Conservation (phyloP, 768 basidiomycete species). For the Lentinula edodes region DNA sequence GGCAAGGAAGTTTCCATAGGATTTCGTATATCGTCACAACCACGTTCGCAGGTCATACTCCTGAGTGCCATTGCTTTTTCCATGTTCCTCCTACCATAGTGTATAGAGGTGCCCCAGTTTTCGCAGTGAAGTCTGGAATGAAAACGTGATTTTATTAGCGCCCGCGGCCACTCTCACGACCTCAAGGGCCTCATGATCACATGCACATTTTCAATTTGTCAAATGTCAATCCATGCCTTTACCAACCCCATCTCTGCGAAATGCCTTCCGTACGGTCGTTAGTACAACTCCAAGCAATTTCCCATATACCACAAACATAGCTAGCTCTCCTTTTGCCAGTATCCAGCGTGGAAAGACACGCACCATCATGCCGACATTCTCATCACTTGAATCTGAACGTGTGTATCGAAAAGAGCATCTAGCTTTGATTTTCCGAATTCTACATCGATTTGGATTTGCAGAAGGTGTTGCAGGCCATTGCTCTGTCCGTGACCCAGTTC, state of each 20-base stretch:
- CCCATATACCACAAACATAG: background rate
- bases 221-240: background rate
- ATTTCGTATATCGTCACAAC: too few relatives aligned
- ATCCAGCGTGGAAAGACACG: constrained; percentile 4
- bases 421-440: constrained; percentile 41
- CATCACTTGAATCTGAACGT: constrained; percentile 29
- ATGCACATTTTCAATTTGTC: too few relatives aligned
- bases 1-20: too few relatives aligned
- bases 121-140: too few relatives aligned
- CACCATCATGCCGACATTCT: constrained; percentile 28
- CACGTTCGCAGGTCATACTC: too few relatives aligned
- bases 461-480: constrained; percentile 47
- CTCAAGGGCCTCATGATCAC: too few relatives aligned
- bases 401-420: constrained; percentile 39
- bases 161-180: too few relatives aligned
- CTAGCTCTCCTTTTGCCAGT: background rate
- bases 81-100: too few relatives aligned
- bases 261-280: background rate
- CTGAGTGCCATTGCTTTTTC: too few relatives aligned
- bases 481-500: constrained; percentile 40
- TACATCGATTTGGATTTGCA: constrained; percentile 23
- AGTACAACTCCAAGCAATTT: background rate
- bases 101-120: too few relatives aligned
- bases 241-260: background rate
- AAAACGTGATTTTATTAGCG: too few relatives aligned